phyloP scores from a whole-genome alignment of 176 grass and related monocot genomes.

The Melocanna baccifera region DNA sequence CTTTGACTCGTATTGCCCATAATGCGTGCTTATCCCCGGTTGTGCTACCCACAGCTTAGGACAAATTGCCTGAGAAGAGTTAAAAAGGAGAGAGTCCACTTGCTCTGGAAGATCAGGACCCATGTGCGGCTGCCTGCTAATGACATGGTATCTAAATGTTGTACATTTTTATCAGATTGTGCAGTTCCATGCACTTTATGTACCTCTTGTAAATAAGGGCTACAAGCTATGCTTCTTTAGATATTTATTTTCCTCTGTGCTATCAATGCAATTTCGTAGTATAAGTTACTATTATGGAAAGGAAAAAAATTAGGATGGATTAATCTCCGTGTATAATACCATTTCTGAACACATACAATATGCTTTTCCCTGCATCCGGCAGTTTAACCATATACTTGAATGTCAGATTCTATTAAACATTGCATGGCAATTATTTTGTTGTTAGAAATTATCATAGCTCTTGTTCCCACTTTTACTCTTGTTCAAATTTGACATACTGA shows the following conservation, averaged over 20 bases:
- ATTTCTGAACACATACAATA: constrained; percentile 5
- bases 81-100: constrained; percentile 55
- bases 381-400: neutral
- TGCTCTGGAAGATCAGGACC: constrained; percentile 76
- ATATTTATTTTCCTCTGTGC: neutral
- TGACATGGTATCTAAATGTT: constrained; percentile 53
- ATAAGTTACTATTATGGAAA: neutral
- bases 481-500: neutral
- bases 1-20: neutral
- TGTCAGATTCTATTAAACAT: neutral
- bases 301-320: neutral
- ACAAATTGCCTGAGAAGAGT: constrained; percentile 70
- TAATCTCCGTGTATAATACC: neutral
- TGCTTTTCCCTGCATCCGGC: neutral
- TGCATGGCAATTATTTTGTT: neutral
- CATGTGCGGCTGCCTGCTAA: constrained; percentile 28
- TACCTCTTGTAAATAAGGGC: neutral
- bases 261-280: neutral
- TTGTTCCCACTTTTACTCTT: neutral
- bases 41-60: constrained; percentile 54
- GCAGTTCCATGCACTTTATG: neutral
- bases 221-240: neutral
- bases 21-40: neutral
- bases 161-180: neutral
- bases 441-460: neutral